These are phyloP conservation scores for Calvatia gigantea DNA, from an alignment of 768 basidiomycete genomes.

Conservation along the genomic window DNA sequence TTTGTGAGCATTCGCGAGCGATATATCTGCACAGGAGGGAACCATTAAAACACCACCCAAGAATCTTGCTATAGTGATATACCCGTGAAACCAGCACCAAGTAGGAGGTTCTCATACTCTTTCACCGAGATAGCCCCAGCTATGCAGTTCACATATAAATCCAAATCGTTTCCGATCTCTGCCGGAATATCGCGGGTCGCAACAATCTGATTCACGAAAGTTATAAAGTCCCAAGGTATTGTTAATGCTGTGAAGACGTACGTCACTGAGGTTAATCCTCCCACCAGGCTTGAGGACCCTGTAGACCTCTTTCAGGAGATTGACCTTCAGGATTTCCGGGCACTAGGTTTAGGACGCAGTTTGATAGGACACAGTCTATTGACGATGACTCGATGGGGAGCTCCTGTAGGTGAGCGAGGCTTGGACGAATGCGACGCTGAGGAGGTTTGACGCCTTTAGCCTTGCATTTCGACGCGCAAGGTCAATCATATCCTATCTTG, in stretches of 20 bases:
- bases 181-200: conserved; percentile 43
- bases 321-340: conserved; percentile 36
- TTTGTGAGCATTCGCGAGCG: conserved; percentile 36
- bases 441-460: conserved; percentile 40
- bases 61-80: not conserved
- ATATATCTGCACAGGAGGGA: conserved; percentile 27
- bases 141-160: conserved; percentile 42
- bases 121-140: conserved; percentile 38
- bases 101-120: conserved; percentile 35
- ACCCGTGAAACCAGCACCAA: conserved; percentile 41
- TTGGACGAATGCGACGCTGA: conserved; percentile 46
- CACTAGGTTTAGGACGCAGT: conserved; percentile 53
- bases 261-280: conserved; percentile 49
- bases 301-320: conserved; percentile 41
- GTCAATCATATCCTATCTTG: conserved; percentile 45
- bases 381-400: conserved; percentile 46
- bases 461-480: conserved; percentile 44
- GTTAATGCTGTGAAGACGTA: conserved; percentile 20
- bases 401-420: conserved; percentile 34
- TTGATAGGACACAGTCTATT: conserved; percentile 55
- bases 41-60: not conserved
- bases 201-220: conserved; percentile 32
- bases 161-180: conserved; percentile 35
- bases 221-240: not conserved
- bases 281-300: conserved; percentile 56